These are phyloP conservation scores for Citrus inodora DNA, from an alignment of 345 rosid species.

Conservation along the genomic window DNA sequence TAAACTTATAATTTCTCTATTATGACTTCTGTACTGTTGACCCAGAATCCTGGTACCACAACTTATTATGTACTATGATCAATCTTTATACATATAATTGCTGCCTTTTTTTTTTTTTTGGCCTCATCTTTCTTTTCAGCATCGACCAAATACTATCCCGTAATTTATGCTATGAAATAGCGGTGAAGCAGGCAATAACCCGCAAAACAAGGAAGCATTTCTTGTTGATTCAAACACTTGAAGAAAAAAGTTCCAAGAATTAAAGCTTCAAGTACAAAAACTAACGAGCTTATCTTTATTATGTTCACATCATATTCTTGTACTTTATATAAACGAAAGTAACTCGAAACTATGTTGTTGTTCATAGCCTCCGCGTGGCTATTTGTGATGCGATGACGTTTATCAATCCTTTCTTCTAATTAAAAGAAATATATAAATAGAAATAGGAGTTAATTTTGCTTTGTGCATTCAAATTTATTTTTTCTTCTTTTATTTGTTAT, in stretches of 20 bases:
- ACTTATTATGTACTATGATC: no score
- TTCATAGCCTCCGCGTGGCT: neutral
- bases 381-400: neutral
- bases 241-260: neutral
- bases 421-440: neutral
- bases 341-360: constrained; percentile 24
- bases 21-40: no score
- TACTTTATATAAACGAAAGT: neutral
- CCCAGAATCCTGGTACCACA: no score
- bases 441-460: neutral
- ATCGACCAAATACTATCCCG: neutral
- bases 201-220: constrained; percentile 4
- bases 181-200: neutral
- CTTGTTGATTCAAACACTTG: neutral
- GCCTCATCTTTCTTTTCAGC: neutral
- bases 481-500: no score
- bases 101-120: no score
- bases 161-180: neutral
- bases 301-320: constrained; percentile 9
- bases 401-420: neutral
- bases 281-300: neutral
- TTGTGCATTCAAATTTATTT: no score
- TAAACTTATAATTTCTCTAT: no score
- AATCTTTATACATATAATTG: no score
- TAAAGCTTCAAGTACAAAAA: constrained; percentile 8